phyloP scores from a whole-genome alignment of 2,329 filamentous ascomycete species.

The Periconia digitata region DNA sequence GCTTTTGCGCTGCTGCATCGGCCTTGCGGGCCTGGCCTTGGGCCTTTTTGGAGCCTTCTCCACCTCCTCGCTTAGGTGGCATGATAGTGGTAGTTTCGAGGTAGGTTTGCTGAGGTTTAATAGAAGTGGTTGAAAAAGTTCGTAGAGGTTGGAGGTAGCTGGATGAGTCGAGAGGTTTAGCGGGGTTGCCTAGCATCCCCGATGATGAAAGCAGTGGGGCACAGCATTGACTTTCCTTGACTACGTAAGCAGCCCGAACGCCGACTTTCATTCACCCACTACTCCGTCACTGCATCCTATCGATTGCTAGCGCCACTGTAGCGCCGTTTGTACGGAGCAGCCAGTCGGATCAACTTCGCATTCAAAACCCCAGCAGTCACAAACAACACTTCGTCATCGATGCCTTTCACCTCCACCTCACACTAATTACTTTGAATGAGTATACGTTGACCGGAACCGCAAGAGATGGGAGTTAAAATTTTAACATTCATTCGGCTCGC shows the following conservation, averaged over 20 bases:
- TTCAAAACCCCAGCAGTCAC: neutral
- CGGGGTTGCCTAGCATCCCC: neutral
- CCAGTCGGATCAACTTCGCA: neutral
- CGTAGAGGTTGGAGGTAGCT: neutral
- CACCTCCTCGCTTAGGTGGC: conserved; percentile 54
- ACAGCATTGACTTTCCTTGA: neutral
- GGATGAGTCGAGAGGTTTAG: conserved; percentile 4
- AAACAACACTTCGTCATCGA: neutral
- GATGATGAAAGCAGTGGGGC: neutral
- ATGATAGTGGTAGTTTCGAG: conserved; percentile 25
- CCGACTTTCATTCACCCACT: neutral
- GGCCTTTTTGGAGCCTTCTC: conserved; percentile 84
- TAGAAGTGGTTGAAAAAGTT: neutral
- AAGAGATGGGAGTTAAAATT: no score
- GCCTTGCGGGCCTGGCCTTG: conserved; percentile 91
- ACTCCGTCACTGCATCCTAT: no score
- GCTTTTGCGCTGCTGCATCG: conserved; percentile 79
- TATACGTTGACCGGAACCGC: no score
- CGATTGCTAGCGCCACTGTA: no score
- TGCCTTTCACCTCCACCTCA: neutral
- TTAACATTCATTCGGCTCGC: no score
- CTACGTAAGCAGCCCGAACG: neutral
- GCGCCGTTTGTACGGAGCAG: no score
- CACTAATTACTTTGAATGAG: no score
- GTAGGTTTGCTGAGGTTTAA: neutral